These are phyloP conservation scores for Fusarium sp. DNA, from an alignment of 2,329 filamentous ascomycete genomes.

Conservation along the genomic window DNA sequence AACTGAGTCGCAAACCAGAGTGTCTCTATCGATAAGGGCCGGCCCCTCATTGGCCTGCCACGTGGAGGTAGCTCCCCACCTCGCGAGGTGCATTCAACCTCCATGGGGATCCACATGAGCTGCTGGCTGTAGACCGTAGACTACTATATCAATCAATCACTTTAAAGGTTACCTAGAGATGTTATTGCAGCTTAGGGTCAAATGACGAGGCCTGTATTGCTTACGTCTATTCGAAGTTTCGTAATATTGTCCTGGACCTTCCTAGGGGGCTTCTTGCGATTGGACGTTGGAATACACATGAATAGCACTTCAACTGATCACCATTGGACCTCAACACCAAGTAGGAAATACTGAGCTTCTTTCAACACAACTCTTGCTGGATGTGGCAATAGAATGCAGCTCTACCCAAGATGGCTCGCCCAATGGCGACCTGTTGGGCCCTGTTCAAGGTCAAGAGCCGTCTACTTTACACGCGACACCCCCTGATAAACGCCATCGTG, in stretches of 20 bases:
- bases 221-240: background rate
- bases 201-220: too few relatives aligned
- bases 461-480: slow-evolving; percentile 15
- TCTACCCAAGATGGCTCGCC: background rate
- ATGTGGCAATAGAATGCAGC: background rate
- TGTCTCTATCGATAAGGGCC: slow-evolving; percentile 12
- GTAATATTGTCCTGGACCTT: background rate
- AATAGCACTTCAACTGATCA: background rate
- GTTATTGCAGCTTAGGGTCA: background rate
- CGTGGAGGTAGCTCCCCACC: background rate
- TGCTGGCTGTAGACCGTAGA: background rate
- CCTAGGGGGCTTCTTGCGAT: background rate
- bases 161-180: background rate
- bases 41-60: slow-evolving; percentile 9
- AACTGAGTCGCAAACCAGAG: slow-evolving; percentile 34
- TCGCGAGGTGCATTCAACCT: background rate
- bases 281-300: background rate
- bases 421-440: background rate
- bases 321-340: background rate
- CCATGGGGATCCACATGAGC: background rate
- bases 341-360: background rate
- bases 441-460: slow-evolving; percentile 1
- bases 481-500: slow-evolving; percentile 6
- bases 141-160: too few relatives aligned
- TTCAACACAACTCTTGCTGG: background rate